Base-by-base conservation (phyloP, 73 alveolate species). In the Paramecium primaurelia region DNA sequence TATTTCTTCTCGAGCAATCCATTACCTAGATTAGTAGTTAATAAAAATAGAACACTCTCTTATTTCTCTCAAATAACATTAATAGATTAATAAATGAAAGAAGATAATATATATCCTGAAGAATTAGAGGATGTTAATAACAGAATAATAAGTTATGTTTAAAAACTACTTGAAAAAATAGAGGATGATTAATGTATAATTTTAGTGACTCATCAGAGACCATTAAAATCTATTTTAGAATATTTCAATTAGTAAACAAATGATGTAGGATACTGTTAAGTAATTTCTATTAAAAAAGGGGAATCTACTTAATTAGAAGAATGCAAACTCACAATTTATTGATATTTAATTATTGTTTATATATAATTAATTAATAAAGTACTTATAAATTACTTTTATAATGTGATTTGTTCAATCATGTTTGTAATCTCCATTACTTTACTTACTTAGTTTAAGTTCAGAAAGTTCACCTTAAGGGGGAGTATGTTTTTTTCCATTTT, bases 131-230 rank as follows among this genome's bases (percentile, higher is more conserved):
- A 80, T 45, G 91, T 80, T 4, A 80, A 47, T 25, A 44, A 45
- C 16, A 44, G 91, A 47, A 80, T 80, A 25, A 11, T 80, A 10
- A 49, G 3, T 7, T 40, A 45, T 6, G 49, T 36, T 6, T 80
- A 80, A 45, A 12, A 80, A 25, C 1, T 44, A 25, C 2, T 49
- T 6, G 49, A 45, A 9, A 47, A 42, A 0, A 22, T 80, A 0
- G 26, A 80, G 45, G 71, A 80, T 7, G 73, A 40, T 28, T 20
- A 45, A 47, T 80, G 91, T 47, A 49, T 28, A 26, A 80, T 80
- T 44, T 42, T 80, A 42, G 91, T 80, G 12, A 80, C 91, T 20
- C 91, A 80, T 44, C 14, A 80, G 16, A 80, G 91, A 80, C 77
- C 91, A 18, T 47, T 80, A 47, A 80, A 80, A 80, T 18, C 91